Evolutionary conservation across 140 eudicot genomes (phyloP), one percentile per base, ranked within the genome.

Genomic region (Flaveria floridana): DNA sequence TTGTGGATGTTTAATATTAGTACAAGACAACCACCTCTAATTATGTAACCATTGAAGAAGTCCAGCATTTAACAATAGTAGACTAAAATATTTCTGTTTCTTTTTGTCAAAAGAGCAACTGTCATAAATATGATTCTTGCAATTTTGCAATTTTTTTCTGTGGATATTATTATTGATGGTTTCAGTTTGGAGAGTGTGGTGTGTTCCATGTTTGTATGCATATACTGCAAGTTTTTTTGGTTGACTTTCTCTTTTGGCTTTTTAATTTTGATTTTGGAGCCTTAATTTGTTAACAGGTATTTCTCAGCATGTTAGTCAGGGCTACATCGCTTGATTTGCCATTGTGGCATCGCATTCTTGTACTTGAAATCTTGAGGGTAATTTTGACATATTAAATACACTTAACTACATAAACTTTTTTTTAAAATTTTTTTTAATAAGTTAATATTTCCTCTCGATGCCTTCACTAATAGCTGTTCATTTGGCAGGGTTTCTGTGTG

Each of bases 351-450:
- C 96, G 94, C 50, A 95, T 95, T 79, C 97, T 95, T 79, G 99
- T 95, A 66, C 99, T 95, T 79, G 99, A 95, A 86, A 87, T 91
- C 76, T 71, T 95, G 80, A 88, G 97, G 99, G 99, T 94, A 94
- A 80, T 65, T 80, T 21, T 68, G 44, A 51, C 44, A 19, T 37
- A 20, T 65, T 11, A 14, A 62, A 47, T 64, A 79, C 67, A 62
- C 39, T 6, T 25, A 56, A 59, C 64, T 61, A 39, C 71, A 2
- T 28, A 26, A 42, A 7, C 19, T 26, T 63, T 23, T 20, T 12
- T 58, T 10, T 16, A 2, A 44, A 48, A 4, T 14, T 16, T 3
- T 16, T 3, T 41, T 47, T 34, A 53, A 47, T 44, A 20, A 20
- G 51, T 20, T 47, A 7, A n/a, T 71, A 21, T 70, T 57, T 1